A percentile compares a stretch with the other conserved stretches of the same genome.
Conservation (phyloP, 148 eudicot species). For the Chenopodium quinoa region DNA sequence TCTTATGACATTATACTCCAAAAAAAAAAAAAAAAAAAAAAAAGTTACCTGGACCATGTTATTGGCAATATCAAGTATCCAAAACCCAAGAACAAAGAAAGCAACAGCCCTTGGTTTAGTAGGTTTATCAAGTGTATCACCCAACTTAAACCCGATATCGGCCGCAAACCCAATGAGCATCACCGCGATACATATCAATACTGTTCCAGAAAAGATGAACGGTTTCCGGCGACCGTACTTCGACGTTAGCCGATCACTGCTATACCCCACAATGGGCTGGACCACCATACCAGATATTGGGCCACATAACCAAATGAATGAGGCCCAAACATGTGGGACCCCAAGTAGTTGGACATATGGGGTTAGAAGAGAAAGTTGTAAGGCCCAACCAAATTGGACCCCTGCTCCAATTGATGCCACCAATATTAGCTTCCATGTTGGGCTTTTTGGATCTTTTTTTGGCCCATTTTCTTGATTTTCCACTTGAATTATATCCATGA, state of each 20-base stretch:
- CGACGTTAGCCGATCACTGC: conserved; percentile 50
- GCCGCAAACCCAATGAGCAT: conserved; percentile 75
- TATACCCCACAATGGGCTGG: conserved; percentile 74
- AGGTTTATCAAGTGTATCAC: conserved; percentile 37
- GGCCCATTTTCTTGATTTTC: background rate
- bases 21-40: background rate
- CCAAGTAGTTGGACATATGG: conserved; percentile 45
- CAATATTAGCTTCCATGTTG: conserved; percentile 33
- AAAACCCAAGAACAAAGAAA: conserved; percentile 64
- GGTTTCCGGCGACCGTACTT: conserved; percentile 78
- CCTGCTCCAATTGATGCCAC: conserved; percentile 37
- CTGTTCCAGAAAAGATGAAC: conserved; percentile 52
- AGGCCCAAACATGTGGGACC: conserved; percentile 53
- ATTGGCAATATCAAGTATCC: conserved; percentile 81
- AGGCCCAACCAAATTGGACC: conserved; percentile 44
- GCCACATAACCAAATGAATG: conserved; percentile 87
- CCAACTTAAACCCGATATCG: conserved; percentile 56
- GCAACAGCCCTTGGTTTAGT: conserved; percentile 67
- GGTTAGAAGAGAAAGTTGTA: conserved; percentile 39
- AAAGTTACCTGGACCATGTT: conserved; percentile 50
- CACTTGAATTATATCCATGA: background rate
- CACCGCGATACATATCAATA: conserved; percentile 47
- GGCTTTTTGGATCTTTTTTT: conserved; percentile 14
- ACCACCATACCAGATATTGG: conserved; percentile 85
- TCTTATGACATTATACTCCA: too few relatives aligned